Base-by-base conservation (phyloP, 2,329 filamentous ascomycete genomes). In the Calonectria montana region DNA sequence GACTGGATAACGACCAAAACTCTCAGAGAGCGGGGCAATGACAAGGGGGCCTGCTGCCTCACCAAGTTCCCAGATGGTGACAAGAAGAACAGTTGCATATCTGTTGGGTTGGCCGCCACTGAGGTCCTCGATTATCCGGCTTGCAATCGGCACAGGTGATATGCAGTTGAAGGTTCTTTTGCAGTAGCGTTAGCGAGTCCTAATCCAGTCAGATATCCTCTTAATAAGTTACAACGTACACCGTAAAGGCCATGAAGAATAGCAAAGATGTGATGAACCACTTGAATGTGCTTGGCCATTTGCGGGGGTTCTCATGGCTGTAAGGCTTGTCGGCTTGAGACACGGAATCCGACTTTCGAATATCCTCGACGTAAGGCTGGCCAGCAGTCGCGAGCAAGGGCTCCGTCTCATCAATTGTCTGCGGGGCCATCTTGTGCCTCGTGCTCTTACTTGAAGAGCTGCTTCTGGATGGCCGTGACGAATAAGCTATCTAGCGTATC, bases 41-140 rank as follows among this genome's bases (percentile, higher is more conserved):
- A 92, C 81, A 1, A 89, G 81, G 1, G 91, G 91, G 0, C 91
- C 91, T 8, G 90, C 87, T 2, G 89, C 89, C 75, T 92, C 90
- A 72, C 92, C 92, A 0, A 94, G 87, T 71, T 95, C 89, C 86
- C 92, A 93, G 71, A 94, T 90, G 0, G 92, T 93, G 10, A 94
- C 91, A 66, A 94, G 90, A 53, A 95, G 84, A 23, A 59, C 53
- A 16, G 53, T 39, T 13, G 53, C 53, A 27, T 59, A 59, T 12
- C 53, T 59, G 35, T 59, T 59, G 13, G 53, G 9, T 15, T 59
- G 2, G 31, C 53, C 53, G 18, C 53, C 53, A 4, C 2, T 59
- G 31, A 59, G 53, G 21, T 59, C 53, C 53, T 59, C 53, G n/a
- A 59, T 23, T 15, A 59, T 59, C 12, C 53, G 31, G 53, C 53